Base-by-base conservation (phyloP, 2,329 filamentous ascomycete genomes). In the Corynespora cassiicola region DNA sequence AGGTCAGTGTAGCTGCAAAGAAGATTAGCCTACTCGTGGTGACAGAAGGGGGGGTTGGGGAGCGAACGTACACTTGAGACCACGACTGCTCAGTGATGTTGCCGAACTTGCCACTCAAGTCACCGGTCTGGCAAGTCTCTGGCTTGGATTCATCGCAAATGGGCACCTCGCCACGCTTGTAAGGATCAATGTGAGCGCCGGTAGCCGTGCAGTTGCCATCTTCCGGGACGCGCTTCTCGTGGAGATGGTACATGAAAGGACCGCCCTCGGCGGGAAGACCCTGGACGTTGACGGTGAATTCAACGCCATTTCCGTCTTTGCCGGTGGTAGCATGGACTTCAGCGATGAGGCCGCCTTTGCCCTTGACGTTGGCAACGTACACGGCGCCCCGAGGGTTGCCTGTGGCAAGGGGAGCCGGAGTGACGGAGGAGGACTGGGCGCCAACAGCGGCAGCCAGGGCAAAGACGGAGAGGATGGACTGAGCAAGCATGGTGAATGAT, bases 1-100 rank as follows among this genome's bases (percentile, higher is more conserved):
- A 63, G 56, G 46, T 82, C 79, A 17, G 47, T 31, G 44, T 79
- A 76, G 47, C 72, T 76, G n/a, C n/a, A n/a, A n/a, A n/a, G n/a
- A n/a, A 18, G 5, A 5, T 11, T 11, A 7, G 7, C 2, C 1
- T 30, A 16, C 47, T 32, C 47, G 37, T 33, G 28, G 31, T 30
- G 34, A 16, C 10, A 17, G 1, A 8, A 7, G 8, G n/a, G 4
- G 30, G 8, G 17, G 25, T 36, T 16, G 16, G 9, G 9, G 26
- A 61, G 74, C 72, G 24, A 63, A 72, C 71, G 66, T 77, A 77
- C 63, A 47, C 60, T 11, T 56, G 51, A 4, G 61, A 54, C 45
- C 55, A 68, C 21, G 44, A 40, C 6, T 56, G 53, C 1, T 49
- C 54, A 15, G 54, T 61, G 33, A 73, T 58, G 30, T 63, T 69